Base-by-base conservation (phyloP, 2,329 filamentous ascomycete species). In the Botrytis aclada region DNA sequence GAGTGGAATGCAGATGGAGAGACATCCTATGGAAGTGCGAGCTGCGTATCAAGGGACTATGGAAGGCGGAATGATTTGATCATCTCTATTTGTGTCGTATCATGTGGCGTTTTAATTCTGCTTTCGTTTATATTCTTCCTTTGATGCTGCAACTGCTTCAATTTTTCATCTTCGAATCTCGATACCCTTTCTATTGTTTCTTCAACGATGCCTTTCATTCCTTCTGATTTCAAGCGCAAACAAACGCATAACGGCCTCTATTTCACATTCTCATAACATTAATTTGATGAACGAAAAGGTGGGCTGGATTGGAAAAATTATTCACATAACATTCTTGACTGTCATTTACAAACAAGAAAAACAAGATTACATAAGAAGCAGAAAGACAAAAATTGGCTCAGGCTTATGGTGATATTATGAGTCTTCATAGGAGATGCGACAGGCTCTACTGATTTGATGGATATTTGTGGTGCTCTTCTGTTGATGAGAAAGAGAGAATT, bases 21-120 rank as follows among this genome's bases (percentile, higher is more conserved):
- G 80, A 51, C 80, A 81, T 72, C 80, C 80, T 12, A 71, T 79
- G 60, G 80, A 81, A 43, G 76, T 80, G 34, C 78, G 76, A 70
- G 77, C 80, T 43, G 77, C 77, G 9, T 79, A 78, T 76, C 67
- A 73, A 3, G 73, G 74, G n/a, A 39, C 1, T 60, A 78, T 78
- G 75, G 77, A 80, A 32, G 80, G 80, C n/a, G 80, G 80, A 1
- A 81, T 81, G 80, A 80, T 81, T 71, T 81, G 75, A 76, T 64
- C 4, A 34, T 22, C 22, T 61, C 18, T 60, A 63, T 60, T 74
- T 75, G 74, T 51, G 75, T 76, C 76, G 73, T 37, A 72, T 72
- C 14, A 54, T 56, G 4, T 58, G 60, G 66, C 58, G 64, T 65
- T 72, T 65, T 34, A 34, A 12, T 34, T 56, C 43, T 47, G 25